A percentile compares a stretch with the other conserved stretches of the same genome.
These are phyloP conservation scores for Furculomyces boomerangus DNA, from an alignment of 371 early-diverging fungal species.

Conservation along the genomic window DNA sequence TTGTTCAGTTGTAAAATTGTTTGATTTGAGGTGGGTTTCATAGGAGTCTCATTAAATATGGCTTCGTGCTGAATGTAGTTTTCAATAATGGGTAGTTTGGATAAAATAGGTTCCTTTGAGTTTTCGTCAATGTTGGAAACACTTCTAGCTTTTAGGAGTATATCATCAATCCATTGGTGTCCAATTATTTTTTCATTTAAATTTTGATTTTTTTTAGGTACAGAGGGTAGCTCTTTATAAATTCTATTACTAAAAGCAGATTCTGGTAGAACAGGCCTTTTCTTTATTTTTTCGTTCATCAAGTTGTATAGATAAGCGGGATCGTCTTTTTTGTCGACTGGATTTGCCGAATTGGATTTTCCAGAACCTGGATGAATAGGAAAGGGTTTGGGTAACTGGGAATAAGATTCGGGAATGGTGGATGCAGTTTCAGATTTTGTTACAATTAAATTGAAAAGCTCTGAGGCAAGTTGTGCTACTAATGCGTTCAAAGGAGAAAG, in stretches of 20 bases:
- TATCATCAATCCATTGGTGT: slow-evolving; percentile 25
- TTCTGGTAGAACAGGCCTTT: not conserved
- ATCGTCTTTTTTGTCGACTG: not conserved
- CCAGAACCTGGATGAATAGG: not conserved
- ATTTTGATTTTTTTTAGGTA: slow-evolving; percentile 6
- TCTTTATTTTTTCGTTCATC: not conserved
- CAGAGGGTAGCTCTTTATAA: not conserved
- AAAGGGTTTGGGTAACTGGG: not conserved
- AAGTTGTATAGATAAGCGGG: not conserved
- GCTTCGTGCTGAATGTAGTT: too few species aligned
- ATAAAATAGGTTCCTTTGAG: slow-evolving; percentile 19
- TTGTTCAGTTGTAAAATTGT: too few species aligned
- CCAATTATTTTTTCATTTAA: slow-evolving; percentile 17
- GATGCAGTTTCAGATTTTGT: not conserved
- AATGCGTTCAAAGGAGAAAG: slow-evolving; percentile 25
- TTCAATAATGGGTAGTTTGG: slow-evolving; percentile 10
- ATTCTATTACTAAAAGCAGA: not conserved
- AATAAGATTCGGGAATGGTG: not conserved
- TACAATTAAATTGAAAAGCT: slow-evolving; percentile 23
- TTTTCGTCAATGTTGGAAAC: slow-evolving; percentile 24
- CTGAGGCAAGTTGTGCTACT: slow-evolving; percentile 21
- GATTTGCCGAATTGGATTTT: not conserved
- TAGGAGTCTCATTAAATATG: too few species aligned
- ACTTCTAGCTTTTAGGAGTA: slow-evolving; percentile 21
- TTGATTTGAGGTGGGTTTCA: too few species aligned